Evolutionary conservation across 768 basidiomycete species (phyloP), one percentile per base, ranked within the genome.

Genomic region (Kockovaella imperatae): DNA sequence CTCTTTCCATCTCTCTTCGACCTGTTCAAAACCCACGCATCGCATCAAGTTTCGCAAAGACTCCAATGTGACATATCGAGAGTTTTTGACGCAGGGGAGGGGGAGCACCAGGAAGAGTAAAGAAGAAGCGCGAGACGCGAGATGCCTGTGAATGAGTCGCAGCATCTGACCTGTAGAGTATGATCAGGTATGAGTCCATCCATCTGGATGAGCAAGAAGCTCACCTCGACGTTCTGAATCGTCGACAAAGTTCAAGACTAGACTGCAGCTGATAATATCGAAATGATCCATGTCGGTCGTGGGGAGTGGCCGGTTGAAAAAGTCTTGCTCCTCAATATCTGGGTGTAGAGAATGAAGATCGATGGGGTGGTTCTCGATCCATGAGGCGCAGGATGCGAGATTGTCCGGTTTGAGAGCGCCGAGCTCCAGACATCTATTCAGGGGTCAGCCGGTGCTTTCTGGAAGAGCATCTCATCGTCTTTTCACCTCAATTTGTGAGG

Each of bases 231-330:
- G 82, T 40, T 73, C 73, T 0, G 84, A 75, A 23, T 80, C 77
- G 20, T 86, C 82, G 1, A 89, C 85, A 62, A 91, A 95, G 63
- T 95, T 95, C 3, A 95, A 71, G 3, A 95, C 90, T 29, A 95
- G 73, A 60, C 87, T 89, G 21, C 91, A 79, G 67, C 86, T 87
- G 49, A 93, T 77, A 17, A 82, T 62, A 56, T 87, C 83, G 84
- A 87, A 95, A 56, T 74, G 74, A 51, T 72, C 76, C 60, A 84
- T 72, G 54, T 77, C 73, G 15, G 59, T 64, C 43, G 68, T 57
- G 42, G 83, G 78, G 69, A 89, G 74, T 10, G 68, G 65, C 24
- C 69, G 52, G 4, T 77, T 64, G 35, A 93, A 68, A 60, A 93
- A 91, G 65, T 95, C 87, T 66, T 90, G 87, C 65, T 91, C 82